Evolutionary conservation across 768 basidiomycete genomes (phyloP).

Genomic region (Boletales sp.): DNA sequence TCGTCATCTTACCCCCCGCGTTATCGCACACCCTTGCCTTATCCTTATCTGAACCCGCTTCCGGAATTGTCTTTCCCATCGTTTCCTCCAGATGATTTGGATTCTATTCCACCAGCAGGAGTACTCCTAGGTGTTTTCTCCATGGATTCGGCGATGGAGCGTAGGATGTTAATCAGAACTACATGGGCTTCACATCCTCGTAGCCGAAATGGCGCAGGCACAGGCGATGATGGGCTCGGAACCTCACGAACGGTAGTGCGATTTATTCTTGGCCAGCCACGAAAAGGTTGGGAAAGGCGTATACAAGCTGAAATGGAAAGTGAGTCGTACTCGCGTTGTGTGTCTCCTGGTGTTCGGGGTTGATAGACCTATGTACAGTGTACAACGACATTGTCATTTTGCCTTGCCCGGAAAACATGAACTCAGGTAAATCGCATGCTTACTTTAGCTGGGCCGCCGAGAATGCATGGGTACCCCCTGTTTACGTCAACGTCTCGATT

Average conservation of each 20-base stretch:
- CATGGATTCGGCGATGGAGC: slow-evolving; percentile 78
- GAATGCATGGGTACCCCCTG: slow-evolving; percentile 87
- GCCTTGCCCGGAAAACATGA: slow-evolving; percentile 92
- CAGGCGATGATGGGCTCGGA: slow-evolving; percentile 65
- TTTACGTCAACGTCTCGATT: slow-evolving; percentile 49
- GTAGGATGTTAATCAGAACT: slow-evolving; percentile 81
- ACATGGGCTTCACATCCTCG: slow-evolving; percentile 86
- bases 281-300: slow-evolving; percentile 72
- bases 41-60: slow-evolving; percentile 35
- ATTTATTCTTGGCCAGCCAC: slow-evolving; percentile 85
- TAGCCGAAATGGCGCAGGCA: slow-evolving; percentile 69
- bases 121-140: slow-evolving; percentile 90
- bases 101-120: slow-evolving; percentile 76
- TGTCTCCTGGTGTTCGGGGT: slow-evolving; percentile 2
- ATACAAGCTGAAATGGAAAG: slow-evolving; percentile 89
- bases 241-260: slow-evolving; percentile 84
- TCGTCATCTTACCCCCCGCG: slow-evolving; percentile 41
- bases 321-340: slow-evolving; percentile 37
- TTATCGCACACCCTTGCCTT: slow-evolving; percentile 39
- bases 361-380: slow-evolving; percentile 38
- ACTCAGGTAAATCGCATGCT: slow-evolving; percentile 85
- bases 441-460: slow-evolving; percentile 93
- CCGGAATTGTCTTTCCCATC: slow-evolving; percentile 29
- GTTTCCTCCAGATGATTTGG: slow-evolving; percentile 75
- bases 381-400: slow-evolving; percentile 86